Base-by-base conservation (phyloP, 148 eudicot species). In the Arctostaphylos glauca region DNA sequence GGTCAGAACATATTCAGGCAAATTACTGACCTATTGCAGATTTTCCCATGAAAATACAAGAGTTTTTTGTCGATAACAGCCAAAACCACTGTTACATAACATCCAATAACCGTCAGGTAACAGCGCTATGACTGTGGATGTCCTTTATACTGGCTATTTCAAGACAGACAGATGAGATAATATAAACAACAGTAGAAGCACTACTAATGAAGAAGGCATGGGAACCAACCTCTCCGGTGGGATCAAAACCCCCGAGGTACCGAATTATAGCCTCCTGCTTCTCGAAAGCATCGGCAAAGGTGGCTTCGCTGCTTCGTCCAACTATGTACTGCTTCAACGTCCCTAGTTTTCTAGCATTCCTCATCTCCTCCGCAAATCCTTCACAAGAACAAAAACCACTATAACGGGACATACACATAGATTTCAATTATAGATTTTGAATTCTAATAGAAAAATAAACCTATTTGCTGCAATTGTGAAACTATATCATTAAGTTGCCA, bases 301-400 rank as follows among this genome's bases (percentile, higher is more conserved):
- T 94, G 31, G 95, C 92, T 83, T 92, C 96, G 55, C 98, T 94
- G 87, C 96, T 80, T 88, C 95, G 78, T 59, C 98, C 98, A 9
- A 94, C 98, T 75, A 92, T 49, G 79, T 84, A 93, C 81, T 94
- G 87, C 89, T 94, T 94, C 80, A 93, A 85, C 6, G 90, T 78
- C 81, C 95, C 94, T 25, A 94, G 47, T 85, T 88, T 93, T 79
- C 91, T 91, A 2, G 94, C 96, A 81, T 76, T 93, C 59, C 85
- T 87, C 91, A 94, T 49, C 83, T 91, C 94, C 83, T 94, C 94
- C 56, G 98, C 98, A 89, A 92, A 94, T 44, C 86, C 96, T 94
- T 78, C 41, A 80, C 12, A 55, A 6, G 25, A 15, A 13, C 3
- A 23, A 6, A n/a, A 55, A 53, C n/a, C 5, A 25, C 12, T 1